Evolutionary conservation across 805 yeast genomes (phyloP), one percentile per base, ranked within the genome.

Genomic region (Starmera pachycereana): DNA sequence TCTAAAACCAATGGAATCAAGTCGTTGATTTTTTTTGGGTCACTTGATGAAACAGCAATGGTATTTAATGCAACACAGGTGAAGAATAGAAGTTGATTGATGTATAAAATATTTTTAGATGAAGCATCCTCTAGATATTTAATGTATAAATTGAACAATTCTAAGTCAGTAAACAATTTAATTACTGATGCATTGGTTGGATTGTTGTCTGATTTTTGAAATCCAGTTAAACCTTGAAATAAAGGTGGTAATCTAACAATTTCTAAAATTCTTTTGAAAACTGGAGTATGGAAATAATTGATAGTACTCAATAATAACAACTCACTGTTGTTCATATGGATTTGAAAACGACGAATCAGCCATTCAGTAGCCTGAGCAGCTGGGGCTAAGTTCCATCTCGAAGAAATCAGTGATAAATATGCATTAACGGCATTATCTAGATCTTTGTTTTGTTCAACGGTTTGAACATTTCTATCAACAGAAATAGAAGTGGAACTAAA

Each of bases 341-440:
- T 76, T 54, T 87, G 80, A 65, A 79, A 92, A 51, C 97, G 74
- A 64, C 98, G 81, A 14, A 92, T 81, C 19, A 89, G 75, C 98
- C 98, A 92, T 65, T 92, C 98, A 11, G 87, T 68, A 6, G 96
- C 90, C 50, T 80, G 79, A 37, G 86, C 53, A 3, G 96, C 72
- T 19, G 94, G 85, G 18, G 78, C 71, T 39, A 88, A 62, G 46
- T 77, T 72, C 72, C 90, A 77, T 58, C 78, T 79, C 2, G 94
- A 86, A 4, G 94, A 79, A 9, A 79, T 67, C 48, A 90, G 66
- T 43, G 80, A 70, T 44, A 92, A 63, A 54, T 85, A 90, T 11
- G 79, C 79, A 44, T 76, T 74, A 38, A 90, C 74, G 28, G 92
- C 89, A 42, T 69, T 71, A 53, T 88, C 79, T 43, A 94, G 65